Evolutionary conservation across 306 rosid genomes (phyloP).

Genomic region (Vigna reflexopilosa): DNA sequence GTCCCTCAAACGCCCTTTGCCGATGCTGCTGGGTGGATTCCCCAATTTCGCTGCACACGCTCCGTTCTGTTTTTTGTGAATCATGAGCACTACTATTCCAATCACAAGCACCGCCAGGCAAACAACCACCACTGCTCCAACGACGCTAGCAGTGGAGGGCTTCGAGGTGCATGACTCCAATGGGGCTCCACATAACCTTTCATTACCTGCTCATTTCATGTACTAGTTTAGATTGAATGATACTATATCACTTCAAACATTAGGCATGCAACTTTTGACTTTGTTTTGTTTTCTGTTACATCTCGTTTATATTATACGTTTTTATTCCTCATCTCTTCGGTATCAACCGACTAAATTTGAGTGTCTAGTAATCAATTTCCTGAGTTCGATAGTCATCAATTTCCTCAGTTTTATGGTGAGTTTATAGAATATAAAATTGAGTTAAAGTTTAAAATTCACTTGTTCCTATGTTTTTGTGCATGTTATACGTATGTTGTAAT

Average conservation of each 20-base stretch:
- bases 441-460: too few relatives aligned
- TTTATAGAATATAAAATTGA: too few relatives aligned
- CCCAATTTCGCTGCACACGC: slow-evolving; percentile 36
- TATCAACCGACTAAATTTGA: too few relatives aligned
- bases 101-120: slow-evolving; percentile 56
- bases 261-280: too few relatives aligned
- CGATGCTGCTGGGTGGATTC: slow-evolving; percentile 40
- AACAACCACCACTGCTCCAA: slow-evolving; percentile 54
- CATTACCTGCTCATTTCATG: slow-evolving; percentile 59
- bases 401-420: too few relatives aligned
- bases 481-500: neutral
- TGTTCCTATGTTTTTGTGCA: too few relatives aligned
- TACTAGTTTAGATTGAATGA: neutral
- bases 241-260: too few relatives aligned
- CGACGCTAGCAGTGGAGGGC: slow-evolving; percentile 46
- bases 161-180: slow-evolving; percentile 51
- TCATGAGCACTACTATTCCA: slow-evolving; percentile 49
- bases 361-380: too few relatives aligned
- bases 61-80: slow-evolving; percentile 44
- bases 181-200: slow-evolving; percentile 78
- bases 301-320: too few relatives aligned
- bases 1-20: slow-evolving; percentile 32
- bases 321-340: too few relatives aligned
- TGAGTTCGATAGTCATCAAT: too few relatives aligned
- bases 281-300: too few relatives aligned